phyloP scores from a whole-genome alignment of 139 green algal genomes.

The Closterium sp. region DNA sequence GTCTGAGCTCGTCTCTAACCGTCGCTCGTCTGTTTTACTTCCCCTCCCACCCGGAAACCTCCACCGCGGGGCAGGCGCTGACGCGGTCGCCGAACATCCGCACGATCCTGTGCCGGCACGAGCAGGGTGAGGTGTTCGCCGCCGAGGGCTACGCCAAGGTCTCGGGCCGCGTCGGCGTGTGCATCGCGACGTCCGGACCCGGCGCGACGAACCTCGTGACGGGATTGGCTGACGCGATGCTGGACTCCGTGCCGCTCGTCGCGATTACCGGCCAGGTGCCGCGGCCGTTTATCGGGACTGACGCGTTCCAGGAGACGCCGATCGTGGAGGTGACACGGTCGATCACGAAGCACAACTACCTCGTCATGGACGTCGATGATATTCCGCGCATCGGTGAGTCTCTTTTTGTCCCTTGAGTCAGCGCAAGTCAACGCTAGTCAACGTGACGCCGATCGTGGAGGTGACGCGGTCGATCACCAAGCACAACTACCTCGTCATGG shows the following conservation, averaged over 20 bases:
- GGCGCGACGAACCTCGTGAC: conserved; percentile 99
- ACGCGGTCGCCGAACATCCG: conserved; percentile 81
- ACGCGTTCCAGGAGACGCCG: conserved; percentile 99
- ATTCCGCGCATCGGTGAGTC: conserved; percentile 83
- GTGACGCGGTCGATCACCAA: conserved; percentile 98
- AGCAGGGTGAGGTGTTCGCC: conserved; percentile 99
- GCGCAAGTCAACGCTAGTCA: neutral
- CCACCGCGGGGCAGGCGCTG: conserved; percentile 77
- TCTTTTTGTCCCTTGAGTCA: conserved; percentile 74
- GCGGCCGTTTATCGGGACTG: conserved; percentile 81
- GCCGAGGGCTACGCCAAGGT: conserved; percentile 98
- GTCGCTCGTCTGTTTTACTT: neutral
- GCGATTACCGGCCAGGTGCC: conserved; percentile 94
- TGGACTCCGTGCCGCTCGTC: conserved; percentile 96
- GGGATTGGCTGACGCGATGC: conserved; percentile 94
- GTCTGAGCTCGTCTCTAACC: neutral
- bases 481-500: conserved; percentile 99
- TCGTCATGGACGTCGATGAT: conserved; percentile 97
- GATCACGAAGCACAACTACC: conserved; percentile 99
- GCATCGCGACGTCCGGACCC: conserved; percentile 96
- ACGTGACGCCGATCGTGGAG: conserved; percentile 65
- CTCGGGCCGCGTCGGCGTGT: conserved; percentile 93
- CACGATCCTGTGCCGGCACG: conserved; percentile 97
- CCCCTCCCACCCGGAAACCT: neutral
- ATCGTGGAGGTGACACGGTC: conserved; percentile 96